These are phyloP conservation scores for Aspergillus asperescens DNA, from an alignment of 495 filamentous ascomycete genomes.

Conservation along the genomic window DNA sequence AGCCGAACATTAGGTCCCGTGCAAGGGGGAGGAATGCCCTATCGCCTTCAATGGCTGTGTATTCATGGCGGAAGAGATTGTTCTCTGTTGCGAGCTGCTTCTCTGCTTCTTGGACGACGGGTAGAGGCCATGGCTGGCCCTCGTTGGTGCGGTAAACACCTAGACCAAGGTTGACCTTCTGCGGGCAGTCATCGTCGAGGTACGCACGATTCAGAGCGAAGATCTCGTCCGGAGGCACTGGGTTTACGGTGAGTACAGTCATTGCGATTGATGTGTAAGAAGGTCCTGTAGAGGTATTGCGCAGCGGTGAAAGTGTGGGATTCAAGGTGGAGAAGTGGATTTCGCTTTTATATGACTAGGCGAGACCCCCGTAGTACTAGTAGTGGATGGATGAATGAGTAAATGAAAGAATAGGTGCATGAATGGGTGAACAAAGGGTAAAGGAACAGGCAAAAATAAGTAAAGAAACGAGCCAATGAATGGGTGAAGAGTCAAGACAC, in stretches of 20 bases:
- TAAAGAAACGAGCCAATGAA: no score
- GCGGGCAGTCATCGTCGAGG: slow-evolving; percentile 34
- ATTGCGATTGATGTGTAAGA: slow-evolving; percentile 19
- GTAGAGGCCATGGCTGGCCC: slow-evolving; percentile 49
- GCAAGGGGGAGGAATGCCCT: slow-evolving; percentile 38
- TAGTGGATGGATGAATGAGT: no score
- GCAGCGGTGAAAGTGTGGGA: slow-evolving; percentile 1
- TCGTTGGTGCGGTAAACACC: slow-evolving; percentile 51
- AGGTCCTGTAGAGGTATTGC: neutral
- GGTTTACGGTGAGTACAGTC: slow-evolving; percentile 34
- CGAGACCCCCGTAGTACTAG: neutral
- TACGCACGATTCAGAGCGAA: slow-evolving; percentile 44
- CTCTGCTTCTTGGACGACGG: slow-evolving; percentile 43
- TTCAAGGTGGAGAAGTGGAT: neutral
- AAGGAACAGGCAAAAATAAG: no score
- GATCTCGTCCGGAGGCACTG: slow-evolving; percentile 46
- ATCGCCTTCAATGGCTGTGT: slow-evolving; percentile 46
- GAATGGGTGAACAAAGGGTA: no score
- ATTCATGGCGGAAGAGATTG: slow-evolving; percentile 43
- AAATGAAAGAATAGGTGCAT: no score
- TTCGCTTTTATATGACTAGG: neutral
- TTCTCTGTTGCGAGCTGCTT: slow-evolving; percentile 34
- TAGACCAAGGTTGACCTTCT: slow-evolving; percentile 47
- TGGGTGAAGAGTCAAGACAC: slow-evolving; percentile 3
- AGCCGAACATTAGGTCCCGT: slow-evolving; percentile 45